Conservation (phyloP, 129 eudicot species). For the Flaveria ramosissima region DNA sequence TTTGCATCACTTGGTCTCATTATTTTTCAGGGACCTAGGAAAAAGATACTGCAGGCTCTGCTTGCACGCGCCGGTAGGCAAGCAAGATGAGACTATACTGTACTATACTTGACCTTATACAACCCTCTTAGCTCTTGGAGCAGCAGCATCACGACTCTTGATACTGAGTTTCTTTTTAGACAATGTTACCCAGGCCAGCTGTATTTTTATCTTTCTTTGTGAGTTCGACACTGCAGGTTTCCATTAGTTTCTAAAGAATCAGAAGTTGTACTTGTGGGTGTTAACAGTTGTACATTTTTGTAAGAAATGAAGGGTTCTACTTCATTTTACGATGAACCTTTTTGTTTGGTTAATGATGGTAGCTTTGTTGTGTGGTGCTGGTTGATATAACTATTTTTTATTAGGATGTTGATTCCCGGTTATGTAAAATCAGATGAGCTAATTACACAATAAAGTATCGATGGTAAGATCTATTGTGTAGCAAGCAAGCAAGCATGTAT, state of each 20-base stretch:
- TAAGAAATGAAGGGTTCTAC: slow-evolving; percentile 11
- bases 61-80: slow-evolving; percentile 59
- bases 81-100: slow-evolving; percentile 35
- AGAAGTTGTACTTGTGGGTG: slow-evolving; percentile 12
- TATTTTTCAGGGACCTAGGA: slow-evolving; percentile 81
- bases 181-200: slow-evolving; percentile 3
- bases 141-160: not conserved
- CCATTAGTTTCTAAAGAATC: slow-evolving; percentile 12
- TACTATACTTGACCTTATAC: not conserved
- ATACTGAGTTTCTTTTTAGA: not conserved
- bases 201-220: slow-evolving; percentile 17
- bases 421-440: not conserved
- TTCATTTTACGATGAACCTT: not conserved
- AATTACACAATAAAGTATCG: too few relatives aligned
- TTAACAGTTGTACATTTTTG: slow-evolving; percentile 25
- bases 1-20: not conserved
- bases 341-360: too few relatives aligned
- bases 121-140: not conserved
- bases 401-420: not conserved
- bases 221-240: not conserved
- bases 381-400: too few relatives aligned
- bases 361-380: too few relatives aligned
- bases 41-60: slow-evolving; percentile 76
- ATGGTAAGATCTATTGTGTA: too few relatives aligned
- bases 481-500: too few relatives aligned